These are phyloP conservation scores for Sporothrix luriei DNA, from an alignment of 2,329 filamentous ascomycete genomes.

Conservation along the genomic window DNA sequence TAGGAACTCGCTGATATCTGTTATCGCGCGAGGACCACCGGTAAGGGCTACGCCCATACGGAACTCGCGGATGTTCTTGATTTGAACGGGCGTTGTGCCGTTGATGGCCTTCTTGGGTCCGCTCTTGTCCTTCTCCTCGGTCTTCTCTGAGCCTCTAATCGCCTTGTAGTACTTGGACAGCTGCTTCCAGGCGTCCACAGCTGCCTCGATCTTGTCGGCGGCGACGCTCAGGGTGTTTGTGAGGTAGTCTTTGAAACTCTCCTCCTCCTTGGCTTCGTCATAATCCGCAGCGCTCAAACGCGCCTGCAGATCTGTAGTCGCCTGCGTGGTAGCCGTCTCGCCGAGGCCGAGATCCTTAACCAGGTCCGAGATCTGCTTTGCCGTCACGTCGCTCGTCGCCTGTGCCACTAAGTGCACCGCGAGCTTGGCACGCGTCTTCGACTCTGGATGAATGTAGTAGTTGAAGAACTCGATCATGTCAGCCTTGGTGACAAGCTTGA, in stretches of 20 bases:
- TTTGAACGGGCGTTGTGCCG: slow-evolving; percentile 60
- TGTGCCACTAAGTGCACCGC: slow-evolving; percentile 83
- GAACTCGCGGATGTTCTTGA: slow-evolving; percentile 78
- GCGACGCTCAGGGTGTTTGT: slow-evolving; percentile 51
- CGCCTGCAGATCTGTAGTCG: slow-evolving; percentile 43
- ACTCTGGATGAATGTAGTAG: slow-evolving; percentile 73
- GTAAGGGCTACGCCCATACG: slow-evolving; percentile 75
- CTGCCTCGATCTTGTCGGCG: slow-evolving; percentile 53
- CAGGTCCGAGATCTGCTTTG: slow-evolving; percentile 49
- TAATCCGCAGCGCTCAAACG: slow-evolving; percentile 45
- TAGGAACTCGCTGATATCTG: slow-evolving; percentile 80
- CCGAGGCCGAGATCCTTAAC: slow-evolving; percentile 45
- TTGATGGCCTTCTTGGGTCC: slow-evolving; percentile 48
- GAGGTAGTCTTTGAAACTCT: slow-evolving; percentile 56
- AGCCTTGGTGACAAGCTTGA: slow-evolving; percentile 73
- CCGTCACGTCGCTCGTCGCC: slow-evolving; percentile 52
- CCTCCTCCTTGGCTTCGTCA: slow-evolving; percentile 54
- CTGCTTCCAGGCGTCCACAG: slow-evolving; percentile 44
- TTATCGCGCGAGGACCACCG: slow-evolving; percentile 70
- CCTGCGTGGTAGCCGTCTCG: slow-evolving; percentile 40
- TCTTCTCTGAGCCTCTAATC: slow-evolving; percentile 41
- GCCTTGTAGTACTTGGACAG: slow-evolving; percentile 39
- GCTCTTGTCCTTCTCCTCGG: slow-evolving; percentile 42
- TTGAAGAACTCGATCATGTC: slow-evolving; percentile 81
- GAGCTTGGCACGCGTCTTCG: slow-evolving; percentile 74